These are phyloP conservation scores for Tolypocladium pustulatum DNA, from an alignment of 2,329 filamentous ascomycete genomes.

Conservation along the genomic window DNA sequence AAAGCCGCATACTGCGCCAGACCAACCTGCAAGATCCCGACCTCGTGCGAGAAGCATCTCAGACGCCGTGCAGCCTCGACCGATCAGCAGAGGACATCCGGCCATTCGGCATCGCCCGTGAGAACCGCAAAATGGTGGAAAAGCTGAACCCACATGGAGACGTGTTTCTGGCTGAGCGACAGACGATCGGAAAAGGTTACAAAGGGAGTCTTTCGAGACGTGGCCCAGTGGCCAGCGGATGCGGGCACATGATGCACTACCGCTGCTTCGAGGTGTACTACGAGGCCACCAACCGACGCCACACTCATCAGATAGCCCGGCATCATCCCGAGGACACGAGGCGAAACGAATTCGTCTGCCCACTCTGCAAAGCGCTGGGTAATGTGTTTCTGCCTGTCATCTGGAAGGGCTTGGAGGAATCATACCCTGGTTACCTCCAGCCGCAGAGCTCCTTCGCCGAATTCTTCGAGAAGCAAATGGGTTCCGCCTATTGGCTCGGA, in stretches of 20 bases:
- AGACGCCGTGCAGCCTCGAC: constrained; percentile 74
- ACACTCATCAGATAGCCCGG: constrained; percentile 84
- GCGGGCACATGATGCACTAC: constrained; percentile 98
- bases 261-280: constrained; percentile 90
- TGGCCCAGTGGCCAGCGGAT: constrained; percentile 80
- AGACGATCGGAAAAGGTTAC: constrained; percentile 84
- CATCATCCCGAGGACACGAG: constrained; percentile 79
- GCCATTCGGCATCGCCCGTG: constrained; percentile 82
- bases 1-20: constrained; percentile 78
- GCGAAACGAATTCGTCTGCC: constrained; percentile 86
- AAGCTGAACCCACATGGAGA: constrained; percentile 67
- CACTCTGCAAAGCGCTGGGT: constrained; percentile 89
- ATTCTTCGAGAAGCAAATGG: constrained; percentile 55
- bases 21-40: constrained; percentile 75
- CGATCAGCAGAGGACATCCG: constrained; percentile 71
- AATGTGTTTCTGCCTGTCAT: constrained; percentile 92
- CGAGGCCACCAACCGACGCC: constrained; percentile 70
- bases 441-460: constrained; percentile 50
- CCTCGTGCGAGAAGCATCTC: constrained; percentile 71
- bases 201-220: constrained; percentile 53
- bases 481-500: constrained; percentile 29
- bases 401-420: constrained; percentile 87
- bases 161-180: constrained; percentile 61
- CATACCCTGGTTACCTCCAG: constrained; percentile 63
- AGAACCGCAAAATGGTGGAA: constrained; percentile 68